Evolutionary conservation across 2,329 filamentous ascomycete genomes (phyloP), one percentile per base, ranked within the genome.

Genomic region (Furcasterigmium furcatum): DNA sequence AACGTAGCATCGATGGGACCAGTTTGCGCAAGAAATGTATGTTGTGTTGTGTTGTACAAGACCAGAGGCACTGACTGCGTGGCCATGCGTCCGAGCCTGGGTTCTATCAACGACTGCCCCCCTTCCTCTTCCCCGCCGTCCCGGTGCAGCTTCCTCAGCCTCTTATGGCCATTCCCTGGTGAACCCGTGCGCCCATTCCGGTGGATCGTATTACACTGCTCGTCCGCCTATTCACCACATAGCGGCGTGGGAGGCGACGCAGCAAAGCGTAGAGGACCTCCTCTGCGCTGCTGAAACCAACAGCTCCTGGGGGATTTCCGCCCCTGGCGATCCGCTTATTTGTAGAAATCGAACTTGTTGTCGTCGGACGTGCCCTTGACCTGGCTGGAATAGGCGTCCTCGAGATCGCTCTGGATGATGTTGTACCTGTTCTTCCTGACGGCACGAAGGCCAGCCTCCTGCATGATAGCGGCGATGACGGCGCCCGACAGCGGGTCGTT

Each of bases 371-470:
- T 73, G 10, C 76, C 89, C 83, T 97, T 97, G 61, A 99, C 94
- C 68, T 99, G 94, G 71, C 85, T 89, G 32, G 91, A 91, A 70
- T 99, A 99, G 38, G 94, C 94, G 67, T 97, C 94, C 70, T 99
- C 94, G 52, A 99, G 74, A 71, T 99, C 94, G 52, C 80, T 84
- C 75, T 99, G 94, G 61, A 99, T 97, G 66, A 99, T 99, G 70
- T 99, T 97, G 73, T 99, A 99, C 60, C 94, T 79, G 72, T 99
- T 97, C 84, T 96, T 97, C 60, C 92, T 81, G 53, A 97, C 92
- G 21, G 92, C 92, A 55, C 91, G 82, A 56, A 99, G 77, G 55
- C 94, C 94, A 25, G 94, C 94, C 72, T 99, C 94, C 70, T 99
- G 94, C 94, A 99, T 99, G 64, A 99, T 96, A 43, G 94, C 94